Evolutionary conservation across 2,329 filamentous ascomycete species (phyloP), one percentile per base, ranked within the genome.

Genomic region (Helotiales sp.): DNA sequence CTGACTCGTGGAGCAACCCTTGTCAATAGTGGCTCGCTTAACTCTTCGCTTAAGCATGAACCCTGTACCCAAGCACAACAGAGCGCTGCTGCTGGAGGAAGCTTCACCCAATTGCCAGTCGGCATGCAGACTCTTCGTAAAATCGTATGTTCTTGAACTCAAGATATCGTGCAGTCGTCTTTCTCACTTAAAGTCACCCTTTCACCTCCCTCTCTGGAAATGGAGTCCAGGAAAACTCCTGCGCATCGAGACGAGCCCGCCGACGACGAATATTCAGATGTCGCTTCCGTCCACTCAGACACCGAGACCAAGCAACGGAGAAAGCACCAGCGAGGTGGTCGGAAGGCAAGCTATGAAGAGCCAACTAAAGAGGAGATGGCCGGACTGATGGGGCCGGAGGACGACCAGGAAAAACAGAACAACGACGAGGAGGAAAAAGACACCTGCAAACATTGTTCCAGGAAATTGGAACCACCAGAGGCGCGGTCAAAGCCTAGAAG

Each of bases 221-320:
- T 57, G 52, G 52, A 57, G n/a, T 32, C 30, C 7, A 24, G 22
- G 20, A 13, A 32, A 4, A n/a, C 52, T 57, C 52, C 52, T 13
- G 28, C 52, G 30, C 52, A 57, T 10, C 52, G 52, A 37, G 52
- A 37, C 30, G 52, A 57, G 32, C 24, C 20, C 17, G 52, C 55
- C 20, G 24, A 59, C 20, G 24, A 59, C 22, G 55, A 59, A 15
- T 59, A 59, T 40, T 59, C 55, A 59, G 55, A 59, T 45, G 11
- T 45, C 22, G 55, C 55, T 26, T 59, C 55, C 10, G 22, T 43
- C 17, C 55, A 45, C 8, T 59, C 55, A 59, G 55, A 30, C 15
- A 43, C 17, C 20, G 55, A 30, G 30, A 20, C 17, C 6, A 34
- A 34, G 59, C 59, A 22, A 15, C 45, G 28, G 28, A 34, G 43